These are phyloP conservation scores for Cercospora nicotianae DNA, from an alignment of 2,329 filamentous ascomycete genomes.

Conservation along the genomic window DNA sequence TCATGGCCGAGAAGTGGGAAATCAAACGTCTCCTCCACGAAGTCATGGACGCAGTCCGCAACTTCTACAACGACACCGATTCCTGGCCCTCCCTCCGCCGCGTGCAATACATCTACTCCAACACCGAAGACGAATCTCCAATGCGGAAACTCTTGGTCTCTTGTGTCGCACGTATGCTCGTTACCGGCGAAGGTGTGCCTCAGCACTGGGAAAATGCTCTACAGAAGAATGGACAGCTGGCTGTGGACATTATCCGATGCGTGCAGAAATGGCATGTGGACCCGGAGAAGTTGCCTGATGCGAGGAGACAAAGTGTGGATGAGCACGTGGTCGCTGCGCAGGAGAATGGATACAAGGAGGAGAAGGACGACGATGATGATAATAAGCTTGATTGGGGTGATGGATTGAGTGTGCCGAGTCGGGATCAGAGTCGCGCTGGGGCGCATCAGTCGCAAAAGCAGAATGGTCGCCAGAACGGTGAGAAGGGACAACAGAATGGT, in stretches of 20 bases:
- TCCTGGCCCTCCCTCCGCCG: constrained; percentile 54
- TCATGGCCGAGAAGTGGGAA: constrained; percentile 55
- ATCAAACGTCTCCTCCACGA: constrained; percentile 51
- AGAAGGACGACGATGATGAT: constrained; percentile 27
- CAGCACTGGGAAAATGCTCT: constrained; percentile 57
- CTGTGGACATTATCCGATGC: constrained; percentile 55
- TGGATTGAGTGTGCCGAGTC: constrained; percentile 19
- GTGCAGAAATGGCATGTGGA: constrained; percentile 58
- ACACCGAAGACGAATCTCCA: constrained; percentile 35
- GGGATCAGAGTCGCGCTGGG: constrained; percentile 19
- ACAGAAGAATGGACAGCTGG: constrained; percentile 56
- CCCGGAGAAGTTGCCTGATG: constrained; percentile 50
- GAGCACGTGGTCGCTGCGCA: constrained; percentile 39
- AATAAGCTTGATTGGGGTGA: constrained; percentile 30
- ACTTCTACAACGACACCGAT: constrained; percentile 55
- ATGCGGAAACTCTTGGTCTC: constrained; percentile 45
- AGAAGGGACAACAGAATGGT: constrained; percentile 7
- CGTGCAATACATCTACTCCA: constrained; percentile 48
- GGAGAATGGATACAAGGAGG: constrained; percentile 39
- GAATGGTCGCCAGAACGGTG: not conserved
- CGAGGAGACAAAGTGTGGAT: constrained; percentile 46
- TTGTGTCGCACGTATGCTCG: constrained; percentile 53
- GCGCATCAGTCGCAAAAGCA: constrained; percentile 3
- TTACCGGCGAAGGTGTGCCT: constrained; percentile 52
- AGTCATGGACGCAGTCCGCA: constrained; percentile 51